Evolutionary conservation across 345 rosid species (phyloP).

Genomic region (Kernera saxatilis): DNA sequence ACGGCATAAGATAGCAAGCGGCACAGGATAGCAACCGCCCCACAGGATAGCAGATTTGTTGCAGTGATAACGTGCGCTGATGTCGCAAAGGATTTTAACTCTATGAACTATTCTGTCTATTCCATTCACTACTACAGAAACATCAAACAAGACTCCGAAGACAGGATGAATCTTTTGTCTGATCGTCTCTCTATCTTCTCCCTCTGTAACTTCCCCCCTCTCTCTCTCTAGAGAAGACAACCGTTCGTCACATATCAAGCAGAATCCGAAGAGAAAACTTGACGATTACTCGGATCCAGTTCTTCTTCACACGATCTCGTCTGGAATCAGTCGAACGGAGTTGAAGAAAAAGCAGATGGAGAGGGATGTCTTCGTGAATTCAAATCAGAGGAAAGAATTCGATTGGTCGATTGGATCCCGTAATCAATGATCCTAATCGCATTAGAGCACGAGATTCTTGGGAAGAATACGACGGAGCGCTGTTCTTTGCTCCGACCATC

Average conservation of each 20-base stretch:
- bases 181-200: no score
- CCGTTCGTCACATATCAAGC: neutral
- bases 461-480: neutral
- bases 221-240: neutral
- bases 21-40: no score
- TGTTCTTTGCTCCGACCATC: neutral
- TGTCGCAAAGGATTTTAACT: no score
- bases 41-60: no score
- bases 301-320: conserved; percentile 3
- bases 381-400: neutral
- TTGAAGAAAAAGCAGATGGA: neutral
- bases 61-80: no score
- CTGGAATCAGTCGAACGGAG: neutral
- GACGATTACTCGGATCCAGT: conserved; percentile 17
- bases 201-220: no score
- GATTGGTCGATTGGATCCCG: conserved; percentile 7
- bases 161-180: no score
- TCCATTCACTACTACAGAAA: no score
- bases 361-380: neutral
- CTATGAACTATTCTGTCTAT: no score
- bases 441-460: neutral
- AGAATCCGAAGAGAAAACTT: conserved; percentile 1
- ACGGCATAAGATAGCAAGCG: no score
- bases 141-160: no score
- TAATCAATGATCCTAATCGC: neutral